A percentile compares a stretch with the other conserved stretches of the same genome.
Conservation (phyloP, 73 alveolate genomes). For the Tetrahymena thermophila region DNA sequence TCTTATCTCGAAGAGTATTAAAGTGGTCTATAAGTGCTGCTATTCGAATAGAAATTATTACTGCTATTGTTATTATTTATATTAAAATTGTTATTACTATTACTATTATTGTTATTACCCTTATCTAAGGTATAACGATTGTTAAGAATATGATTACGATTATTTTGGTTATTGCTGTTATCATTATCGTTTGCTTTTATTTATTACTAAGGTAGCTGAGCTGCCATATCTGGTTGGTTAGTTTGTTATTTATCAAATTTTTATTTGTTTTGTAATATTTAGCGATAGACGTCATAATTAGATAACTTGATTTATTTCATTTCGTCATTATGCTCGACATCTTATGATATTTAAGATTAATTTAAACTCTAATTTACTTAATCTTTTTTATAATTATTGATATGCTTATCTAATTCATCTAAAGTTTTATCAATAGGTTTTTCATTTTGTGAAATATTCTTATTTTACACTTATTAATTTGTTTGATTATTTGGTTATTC, state of each 20-base stretch:
- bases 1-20: not conserved
- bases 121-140: not conserved
- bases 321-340: not conserved
- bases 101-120: too few relatives aligned
- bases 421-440: not conserved
- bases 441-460: not conserved
- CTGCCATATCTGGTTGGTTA: not conserved
- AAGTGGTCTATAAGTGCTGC: not conserved
- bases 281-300: not conserved
- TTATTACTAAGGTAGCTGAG: not conserved
- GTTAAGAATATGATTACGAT: not conserved
- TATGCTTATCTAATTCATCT: not conserved
- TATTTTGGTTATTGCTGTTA: not conserved
- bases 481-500: too few relatives aligned
- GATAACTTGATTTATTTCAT: not conserved
- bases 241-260: not conserved
- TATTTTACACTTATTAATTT: not conserved
- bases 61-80: not conserved
- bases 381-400: not conserved
- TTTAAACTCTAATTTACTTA: not conserved
- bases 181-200: not conserved
- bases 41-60: not conserved
- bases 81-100: not conserved
- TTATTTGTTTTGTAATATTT: not conserved
- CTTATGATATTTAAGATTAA: not conserved